These are phyloP conservation scores for Penicillium longicatenatum DNA, from an alignment of 495 filamentous ascomycete genomes.

Conservation along the genomic window DNA sequence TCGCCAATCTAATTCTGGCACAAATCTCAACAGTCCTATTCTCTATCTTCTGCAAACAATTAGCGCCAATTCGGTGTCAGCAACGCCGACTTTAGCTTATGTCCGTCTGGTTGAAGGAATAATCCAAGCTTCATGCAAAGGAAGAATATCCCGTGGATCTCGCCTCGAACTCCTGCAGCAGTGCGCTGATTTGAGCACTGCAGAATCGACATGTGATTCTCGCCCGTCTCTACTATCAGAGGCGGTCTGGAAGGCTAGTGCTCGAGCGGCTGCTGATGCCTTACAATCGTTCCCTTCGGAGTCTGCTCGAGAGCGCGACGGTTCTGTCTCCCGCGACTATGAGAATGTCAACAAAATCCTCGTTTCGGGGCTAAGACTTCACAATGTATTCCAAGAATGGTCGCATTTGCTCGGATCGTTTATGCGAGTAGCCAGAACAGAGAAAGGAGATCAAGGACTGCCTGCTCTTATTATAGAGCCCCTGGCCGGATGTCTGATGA, in stretches of 20 bases:
- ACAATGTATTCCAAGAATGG: slow-evolving; percentile 55
- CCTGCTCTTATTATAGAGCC: slow-evolving; percentile 69
- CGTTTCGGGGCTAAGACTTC: slow-evolving; percentile 58
- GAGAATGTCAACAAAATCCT: slow-evolving; percentile 70
- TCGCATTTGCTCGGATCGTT: slow-evolving; percentile 59
- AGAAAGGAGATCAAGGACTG: slow-evolving; percentile 66
- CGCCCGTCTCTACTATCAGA: slow-evolving; percentile 14
- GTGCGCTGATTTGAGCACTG: slow-evolving; percentile 35
- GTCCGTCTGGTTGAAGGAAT: slow-evolving; percentile 33
- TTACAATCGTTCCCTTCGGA: slow-evolving; percentile 43
- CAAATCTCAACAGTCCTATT: slow-evolving; percentile 38
- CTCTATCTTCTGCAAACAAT: slow-evolving; percentile 45
- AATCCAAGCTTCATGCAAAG: slow-evolving; percentile 53
- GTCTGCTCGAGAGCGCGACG: slow-evolving; percentile 46
- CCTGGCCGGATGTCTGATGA: slow-evolving; percentile 54
- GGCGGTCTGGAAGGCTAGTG: slow-evolving; percentile 40
- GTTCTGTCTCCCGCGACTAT: slow-evolving; percentile 57
- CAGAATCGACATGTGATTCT: neutral
- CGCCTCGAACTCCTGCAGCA: slow-evolving; percentile 49
- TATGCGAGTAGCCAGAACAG: slow-evolving; percentile 57
- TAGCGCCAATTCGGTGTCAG: slow-evolving; percentile 20
- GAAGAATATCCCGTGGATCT: slow-evolving; percentile 47
- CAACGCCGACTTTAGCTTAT: slow-evolving; percentile 33
- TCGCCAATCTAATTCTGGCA: slow-evolving; percentile 26
- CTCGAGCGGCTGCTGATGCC: slow-evolving; percentile 34